Base-by-base conservation (phyloP, 169 alveolate species). In the Neospora caninum region DNA sequence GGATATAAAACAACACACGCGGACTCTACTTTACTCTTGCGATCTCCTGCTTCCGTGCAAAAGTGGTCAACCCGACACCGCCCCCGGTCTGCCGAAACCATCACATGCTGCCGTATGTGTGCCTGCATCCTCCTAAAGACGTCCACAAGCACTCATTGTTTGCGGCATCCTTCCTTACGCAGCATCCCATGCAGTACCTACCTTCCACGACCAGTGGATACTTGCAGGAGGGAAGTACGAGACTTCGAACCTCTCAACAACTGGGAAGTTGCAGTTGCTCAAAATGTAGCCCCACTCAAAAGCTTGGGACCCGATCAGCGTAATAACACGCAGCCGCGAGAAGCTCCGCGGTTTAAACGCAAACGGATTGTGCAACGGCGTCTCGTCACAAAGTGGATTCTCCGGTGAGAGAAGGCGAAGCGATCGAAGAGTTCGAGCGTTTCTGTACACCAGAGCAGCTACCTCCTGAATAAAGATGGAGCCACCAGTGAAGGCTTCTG, bases 301-400 rank as follows among this genome's bases (percentile, higher is more conserved):
- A 10, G 80, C 80, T 6, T 87, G 92, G 13, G 54, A 87, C 38
- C 92, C 92, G 53, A 87, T 27, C 27, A 87, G 92, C 45, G 80
- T 13, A 18, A 87, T 29, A n/a, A 45, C 29, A n/a, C 73, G 42
- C 45, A 87, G 92, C 29, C 80, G 92, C 18, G 80, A 34, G 80
- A 87, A 87, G 34, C 39, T 10, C 22, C 42, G 80, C 36, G 92
- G 92, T 91, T 42, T 69, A 73, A 91, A 91, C 34, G 88, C 43
- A 31, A 91, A 91, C n/a, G 94, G 94, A 22, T 36, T 13, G 39
- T 91, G 94, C 42, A 53, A 18, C 91, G 94, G 94, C n/a, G 94
- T 91, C 80, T 80, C 94, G 83, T 91, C 94, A 58, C 36, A 34
- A 22, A 91, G 89, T 38, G 94, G 91, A 80, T 91, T 91, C 58